Evolutionary conservation across 352 stramenopile genomes (phyloP).

Genomic region (Plasmopara viticola): DNA sequence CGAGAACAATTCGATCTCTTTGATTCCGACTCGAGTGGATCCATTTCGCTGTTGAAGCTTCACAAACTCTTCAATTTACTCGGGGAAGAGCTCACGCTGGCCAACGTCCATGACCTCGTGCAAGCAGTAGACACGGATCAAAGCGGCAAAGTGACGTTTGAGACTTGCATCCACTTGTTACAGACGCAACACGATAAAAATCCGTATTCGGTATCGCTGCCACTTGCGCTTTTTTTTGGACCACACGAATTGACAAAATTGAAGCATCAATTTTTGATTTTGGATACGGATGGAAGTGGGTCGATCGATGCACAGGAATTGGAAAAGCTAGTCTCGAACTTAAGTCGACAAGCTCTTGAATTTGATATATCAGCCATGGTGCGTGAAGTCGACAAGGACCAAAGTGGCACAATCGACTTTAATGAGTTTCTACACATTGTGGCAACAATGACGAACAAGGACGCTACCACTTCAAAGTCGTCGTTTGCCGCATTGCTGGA

Average conservation of each 20-base stretch:
- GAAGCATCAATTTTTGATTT: conserved; percentile 56
- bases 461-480: conserved; percentile 21
- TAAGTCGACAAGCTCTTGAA: conserved; percentile 36
- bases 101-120: conserved; percentile 53
- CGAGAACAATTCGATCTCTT: conserved; percentile 56
- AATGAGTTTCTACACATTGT: conserved; percentile 72
- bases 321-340: conserved; percentile 48
- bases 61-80: conserved; percentile 48
- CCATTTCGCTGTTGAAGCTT: conserved; percentile 54
- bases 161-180: conserved; percentile 61
- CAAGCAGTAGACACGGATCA: conserved; percentile 43
- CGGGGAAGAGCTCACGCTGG: conserved; percentile 52
- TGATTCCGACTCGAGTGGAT: conserved; percentile 53
- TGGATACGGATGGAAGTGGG: conserved; percentile 62
- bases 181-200: conserved; percentile 55
- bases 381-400: conserved; percentile 55
- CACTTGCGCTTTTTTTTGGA: conserved; percentile 56
- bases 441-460: conserved; percentile 43
- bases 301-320: conserved; percentile 66
- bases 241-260: conserved; percentile 61
- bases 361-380: conserved; percentile 57
- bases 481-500: conserved; percentile 48
- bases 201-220: conserved; percentile 53
- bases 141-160: conserved; percentile 65
- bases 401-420: conserved; percentile 61